These are phyloP conservation scores for Leptographium flavum DNA, from an alignment of 2,329 filamentous ascomycete genomes.

Conservation along the genomic window DNA sequence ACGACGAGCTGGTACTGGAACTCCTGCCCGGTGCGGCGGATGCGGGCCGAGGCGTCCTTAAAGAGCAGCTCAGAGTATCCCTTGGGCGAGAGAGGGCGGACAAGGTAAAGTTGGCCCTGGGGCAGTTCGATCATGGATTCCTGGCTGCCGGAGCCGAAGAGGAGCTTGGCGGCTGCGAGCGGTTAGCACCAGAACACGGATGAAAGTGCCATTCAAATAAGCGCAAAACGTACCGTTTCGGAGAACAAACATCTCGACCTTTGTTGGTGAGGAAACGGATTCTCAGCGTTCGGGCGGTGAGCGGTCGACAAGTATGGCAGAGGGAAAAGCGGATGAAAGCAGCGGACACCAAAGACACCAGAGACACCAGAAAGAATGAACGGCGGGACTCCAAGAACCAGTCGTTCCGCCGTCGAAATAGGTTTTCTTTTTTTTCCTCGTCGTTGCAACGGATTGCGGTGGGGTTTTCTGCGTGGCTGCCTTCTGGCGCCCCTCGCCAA, in stretches of 20 bases:
- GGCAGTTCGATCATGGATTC: conserved; percentile 89
- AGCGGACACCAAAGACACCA: no score
- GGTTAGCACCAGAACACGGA: neutral
- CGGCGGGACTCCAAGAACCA: no score
- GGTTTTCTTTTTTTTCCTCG: neutral
- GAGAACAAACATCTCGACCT: conserved; percentile 28
- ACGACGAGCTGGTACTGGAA: conserved; percentile 96
- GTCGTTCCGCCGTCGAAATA: no score
- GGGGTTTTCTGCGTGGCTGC: neutral
- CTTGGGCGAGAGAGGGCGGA: conserved; percentile 87
- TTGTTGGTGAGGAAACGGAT: no score
- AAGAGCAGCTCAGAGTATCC: conserved; percentile 98
- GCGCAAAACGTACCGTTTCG: conserved; percentile 22
- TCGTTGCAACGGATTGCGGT: neutral
- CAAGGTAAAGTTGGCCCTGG: conserved; percentile 93
- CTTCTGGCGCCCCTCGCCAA: neutral
- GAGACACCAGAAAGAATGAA: no score
- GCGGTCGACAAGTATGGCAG: no score
- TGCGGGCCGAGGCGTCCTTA: conserved; percentile 86
- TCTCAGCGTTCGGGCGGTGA: no score
- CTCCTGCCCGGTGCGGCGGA: conserved; percentile 84
- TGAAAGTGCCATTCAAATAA: neutral
- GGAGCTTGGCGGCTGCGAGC: conserved; percentile 69
- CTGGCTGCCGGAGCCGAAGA: conserved; percentile 77
- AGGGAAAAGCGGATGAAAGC: no score